Evolutionary conservation across 1,139 yeast species (phyloP).

Genomic region (Saccharomyces hybrid): DNA sequence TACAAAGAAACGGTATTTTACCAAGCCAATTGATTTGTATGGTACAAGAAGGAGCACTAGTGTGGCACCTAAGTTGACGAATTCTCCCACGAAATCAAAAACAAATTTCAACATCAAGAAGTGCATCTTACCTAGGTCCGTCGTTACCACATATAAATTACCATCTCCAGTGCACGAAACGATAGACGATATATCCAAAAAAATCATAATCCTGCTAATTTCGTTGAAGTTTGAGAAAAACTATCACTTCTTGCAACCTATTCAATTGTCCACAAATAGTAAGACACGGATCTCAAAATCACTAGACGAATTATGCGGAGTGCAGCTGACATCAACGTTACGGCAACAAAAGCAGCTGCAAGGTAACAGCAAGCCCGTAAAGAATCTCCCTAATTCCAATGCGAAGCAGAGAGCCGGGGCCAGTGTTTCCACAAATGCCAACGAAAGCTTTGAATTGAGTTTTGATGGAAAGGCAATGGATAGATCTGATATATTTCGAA

Average conservation of each 20-base stretch:
- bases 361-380: not conserved
- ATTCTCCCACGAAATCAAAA: not conserved
- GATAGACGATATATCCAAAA: not conserved
- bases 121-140: not conserved
- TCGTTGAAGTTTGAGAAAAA: constrained; percentile 5
- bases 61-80: not conserved
- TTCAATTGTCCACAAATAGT: not conserved
- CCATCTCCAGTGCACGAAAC: not conserved
- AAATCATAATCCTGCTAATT: not conserved
- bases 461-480: constrained; percentile 40
- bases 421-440: constrained; percentile 3
- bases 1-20: not conserved
- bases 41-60: not conserved
- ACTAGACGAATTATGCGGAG: not conserved
- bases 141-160: not conserved
- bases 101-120: not conserved
- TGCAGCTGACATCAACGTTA: not conserved
- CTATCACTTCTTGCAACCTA: constrained; percentile 1
- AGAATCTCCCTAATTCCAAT: not conserved
- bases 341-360: not conserved
- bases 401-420: not conserved
- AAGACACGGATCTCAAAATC: not conserved
- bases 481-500: constrained; percentile 34
- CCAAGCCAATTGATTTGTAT: not conserved
- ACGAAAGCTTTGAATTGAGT: constrained; percentile 34